A percentile compares a stretch with the other conserved stretches of the same genome.
These are phyloP conservation scores for Aspergillus versicolor DNA, from an alignment of 2,329 filamentous ascomycete genomes.

Conservation along the genomic window DNA sequence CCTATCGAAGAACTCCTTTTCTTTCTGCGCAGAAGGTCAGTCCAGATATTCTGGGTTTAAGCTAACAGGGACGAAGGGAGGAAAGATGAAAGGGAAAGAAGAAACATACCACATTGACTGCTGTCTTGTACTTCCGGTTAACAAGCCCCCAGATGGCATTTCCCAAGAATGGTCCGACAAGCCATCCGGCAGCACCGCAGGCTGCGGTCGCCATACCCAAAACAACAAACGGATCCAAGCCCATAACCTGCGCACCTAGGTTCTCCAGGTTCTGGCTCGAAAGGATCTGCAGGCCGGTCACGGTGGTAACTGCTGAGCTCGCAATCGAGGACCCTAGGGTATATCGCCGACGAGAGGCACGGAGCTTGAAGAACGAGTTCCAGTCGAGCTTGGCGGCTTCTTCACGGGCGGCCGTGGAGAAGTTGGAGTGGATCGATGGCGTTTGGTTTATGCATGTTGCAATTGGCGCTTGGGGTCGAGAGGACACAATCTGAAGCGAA, in stretches of 20 bases:
- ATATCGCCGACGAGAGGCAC: conserved; percentile 79
- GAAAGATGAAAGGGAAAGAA: background rate
- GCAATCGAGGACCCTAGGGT: conserved; percentile 75
- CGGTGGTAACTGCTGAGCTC: conserved; percentile 62
- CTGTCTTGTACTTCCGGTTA: conserved; percentile 67
- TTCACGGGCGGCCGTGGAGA: conserved; percentile 31
- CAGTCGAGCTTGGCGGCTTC: conserved; percentile 63
- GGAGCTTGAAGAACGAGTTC: conserved; percentile 90
- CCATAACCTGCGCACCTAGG: conserved; percentile 65
- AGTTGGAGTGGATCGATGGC: conserved; percentile 26
- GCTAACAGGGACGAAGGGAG: background rate
- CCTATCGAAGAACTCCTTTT: conserved; percentile 87
- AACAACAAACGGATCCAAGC: conserved; percentile 83
- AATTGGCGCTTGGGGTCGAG: conserved; percentile 14
- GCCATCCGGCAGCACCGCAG: conserved; percentile 80
- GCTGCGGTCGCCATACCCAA: conserved; percentile 77
- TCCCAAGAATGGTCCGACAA: conserved; percentile 79
- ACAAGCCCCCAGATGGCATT: conserved; percentile 74
- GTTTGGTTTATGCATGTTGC: conserved; percentile 9
- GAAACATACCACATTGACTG: conserved; percentile 66
- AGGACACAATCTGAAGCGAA: conserved; percentile 14
- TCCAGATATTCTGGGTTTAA: background rate
- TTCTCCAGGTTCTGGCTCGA: conserved; percentile 69
- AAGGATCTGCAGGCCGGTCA: conserved; percentile 54
- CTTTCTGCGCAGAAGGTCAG: conserved; percentile 60